A percentile compares a stretch with the other conserved stretches of the same genome.
phyloP scores from a whole-genome alignment of 164 flowering plant genomes.

The Liquidambar formosana region DNA sequence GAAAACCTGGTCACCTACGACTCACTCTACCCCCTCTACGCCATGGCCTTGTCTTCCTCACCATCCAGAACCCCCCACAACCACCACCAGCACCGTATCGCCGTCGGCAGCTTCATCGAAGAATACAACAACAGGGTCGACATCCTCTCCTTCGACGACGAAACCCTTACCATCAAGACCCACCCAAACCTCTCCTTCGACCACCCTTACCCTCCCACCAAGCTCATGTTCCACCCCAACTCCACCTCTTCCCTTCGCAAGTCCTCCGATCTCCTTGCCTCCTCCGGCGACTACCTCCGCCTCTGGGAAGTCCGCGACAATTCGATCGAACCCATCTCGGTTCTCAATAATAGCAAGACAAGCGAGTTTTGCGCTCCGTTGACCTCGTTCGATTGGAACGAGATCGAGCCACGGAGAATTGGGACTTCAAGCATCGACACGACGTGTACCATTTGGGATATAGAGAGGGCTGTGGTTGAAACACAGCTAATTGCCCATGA shows the following conservation, averaged over 20 bases:
- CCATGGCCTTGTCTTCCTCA: conserved; percentile 59
- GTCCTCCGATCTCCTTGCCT: conserved; percentile 44
- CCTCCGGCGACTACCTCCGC: conserved; percentile 82
- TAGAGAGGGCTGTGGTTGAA: conserved; percentile 72
- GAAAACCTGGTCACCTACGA: conserved; percentile 55
- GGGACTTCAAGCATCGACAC: conserved; percentile 94
- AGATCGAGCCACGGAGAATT: conserved; percentile 61
- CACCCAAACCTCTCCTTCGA: conserved; percentile 60
- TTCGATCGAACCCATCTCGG: conserved; percentile 35
- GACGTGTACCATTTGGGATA: conserved; percentile 93
- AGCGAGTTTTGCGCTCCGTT: conserved; percentile 76
- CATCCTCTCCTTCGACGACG: conserved; percentile 61
- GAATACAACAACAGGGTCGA: conserved; percentile 72
- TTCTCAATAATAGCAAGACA: conserved; percentile 62
- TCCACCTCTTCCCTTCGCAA: conserved; percentile 16
- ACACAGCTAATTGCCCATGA: conserved; percentile 96
- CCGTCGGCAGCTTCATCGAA: conserved; percentile 79
- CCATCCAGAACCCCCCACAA: conserved; percentile 11
- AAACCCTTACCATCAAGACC: conserved; percentile 38
- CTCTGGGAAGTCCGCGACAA: conserved; percentile 57
- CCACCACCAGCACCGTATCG: conserved; percentile 40
- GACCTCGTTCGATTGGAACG: conserved; percentile 87
- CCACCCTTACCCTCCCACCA: conserved; percentile 88
- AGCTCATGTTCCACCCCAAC: conserved; percentile 68
- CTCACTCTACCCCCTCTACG: conserved; percentile 74